Conservation (phyloP, 2,329 filamentous ascomycete species). For the Dactylellina sp. region DNA sequence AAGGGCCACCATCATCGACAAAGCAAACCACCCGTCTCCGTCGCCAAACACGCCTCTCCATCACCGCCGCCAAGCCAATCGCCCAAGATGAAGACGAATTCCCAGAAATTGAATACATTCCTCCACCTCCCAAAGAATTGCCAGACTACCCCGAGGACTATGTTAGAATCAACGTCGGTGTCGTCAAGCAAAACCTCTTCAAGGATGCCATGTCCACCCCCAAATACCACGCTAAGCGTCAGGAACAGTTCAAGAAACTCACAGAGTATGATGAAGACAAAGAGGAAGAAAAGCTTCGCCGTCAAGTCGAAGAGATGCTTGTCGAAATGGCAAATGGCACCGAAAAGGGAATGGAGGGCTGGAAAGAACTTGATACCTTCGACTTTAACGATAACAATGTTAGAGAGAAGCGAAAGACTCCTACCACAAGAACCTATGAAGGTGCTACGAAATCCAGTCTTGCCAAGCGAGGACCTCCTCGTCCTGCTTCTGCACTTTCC, state of each 20-base stretch:
- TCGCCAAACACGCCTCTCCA: constrained; percentile 67
- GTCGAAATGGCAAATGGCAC: constrained; percentile 27
- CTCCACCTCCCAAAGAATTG: constrained; percentile 70
- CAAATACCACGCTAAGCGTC: constrained; percentile 21
- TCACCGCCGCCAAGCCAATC: constrained; percentile 71
- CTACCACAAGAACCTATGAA: neutral
- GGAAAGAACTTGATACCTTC: constrained; percentile 11
- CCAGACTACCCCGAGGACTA: constrained; percentile 78
- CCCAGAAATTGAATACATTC: constrained; percentile 89
- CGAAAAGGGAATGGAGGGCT: constrained; percentile 5
- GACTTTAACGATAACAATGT: constrained; percentile 10
- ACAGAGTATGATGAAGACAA: constrained; percentile 29
- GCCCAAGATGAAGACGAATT: constrained; percentile 70
- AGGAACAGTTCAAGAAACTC: constrained; percentile 30
- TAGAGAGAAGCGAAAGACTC: constrained; percentile 8
- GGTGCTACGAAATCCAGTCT: constrained; percentile 40
- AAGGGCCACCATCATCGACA: constrained; percentile 71
- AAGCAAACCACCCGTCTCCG: constrained; percentile 69
- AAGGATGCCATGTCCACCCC: constrained; percentile 70
- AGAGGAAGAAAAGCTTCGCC: constrained; percentile 37
- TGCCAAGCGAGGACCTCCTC: constrained; percentile 28
- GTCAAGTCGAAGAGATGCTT: constrained; percentile 27
- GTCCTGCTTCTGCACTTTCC: constrained; percentile 34
- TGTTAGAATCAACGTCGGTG: constrained; percentile 71
- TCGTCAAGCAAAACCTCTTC: constrained; percentile 71